These are phyloP conservation scores for Bruguiera parviflora DNA, from an alignment of 345 rosid genomes.

Conservation along the genomic window DNA sequence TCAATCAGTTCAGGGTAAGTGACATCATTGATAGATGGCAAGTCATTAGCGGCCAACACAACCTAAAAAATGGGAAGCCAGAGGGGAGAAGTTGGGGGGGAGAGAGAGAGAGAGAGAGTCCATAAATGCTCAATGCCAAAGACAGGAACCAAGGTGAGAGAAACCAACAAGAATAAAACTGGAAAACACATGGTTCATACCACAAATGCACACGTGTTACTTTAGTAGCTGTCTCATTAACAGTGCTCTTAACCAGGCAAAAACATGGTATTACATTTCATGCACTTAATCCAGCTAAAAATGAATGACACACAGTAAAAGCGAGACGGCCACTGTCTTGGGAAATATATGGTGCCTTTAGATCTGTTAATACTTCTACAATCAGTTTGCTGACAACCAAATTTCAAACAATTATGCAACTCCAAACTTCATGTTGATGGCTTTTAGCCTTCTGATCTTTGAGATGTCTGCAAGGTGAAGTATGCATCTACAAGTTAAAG, in stretches of 20 bases:
- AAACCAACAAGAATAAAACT: neutral
- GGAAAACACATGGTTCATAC: too few relatives aligned
- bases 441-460: neutral
- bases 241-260: too few relatives aligned
- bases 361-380: too few relatives aligned
- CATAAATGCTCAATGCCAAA: neutral
- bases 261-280: too few relatives aligned
- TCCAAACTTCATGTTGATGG: neutral
- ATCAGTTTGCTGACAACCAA: too few relatives aligned
- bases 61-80: conserved; percentile 44
- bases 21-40: conserved; percentile 95
- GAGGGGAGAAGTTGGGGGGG: neutral
- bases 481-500: conserved; percentile 7
- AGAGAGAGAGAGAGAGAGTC: neutral
- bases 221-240: too few relatives aligned
- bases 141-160: neutral
- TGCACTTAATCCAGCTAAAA: too few relatives aligned
- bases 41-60: conserved; percentile 93
- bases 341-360: too few relatives aligned
- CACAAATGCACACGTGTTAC: too few relatives aligned
- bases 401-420: too few relatives aligned
- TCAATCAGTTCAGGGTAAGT: conserved; percentile 82
- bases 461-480: neutral
- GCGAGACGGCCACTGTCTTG: too few relatives aligned
- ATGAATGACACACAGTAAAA: too few relatives aligned